These are phyloP conservation scores for Eucalyptus albens DNA, from an alignment of 345 rosid species.

Conservation along the genomic window DNA sequence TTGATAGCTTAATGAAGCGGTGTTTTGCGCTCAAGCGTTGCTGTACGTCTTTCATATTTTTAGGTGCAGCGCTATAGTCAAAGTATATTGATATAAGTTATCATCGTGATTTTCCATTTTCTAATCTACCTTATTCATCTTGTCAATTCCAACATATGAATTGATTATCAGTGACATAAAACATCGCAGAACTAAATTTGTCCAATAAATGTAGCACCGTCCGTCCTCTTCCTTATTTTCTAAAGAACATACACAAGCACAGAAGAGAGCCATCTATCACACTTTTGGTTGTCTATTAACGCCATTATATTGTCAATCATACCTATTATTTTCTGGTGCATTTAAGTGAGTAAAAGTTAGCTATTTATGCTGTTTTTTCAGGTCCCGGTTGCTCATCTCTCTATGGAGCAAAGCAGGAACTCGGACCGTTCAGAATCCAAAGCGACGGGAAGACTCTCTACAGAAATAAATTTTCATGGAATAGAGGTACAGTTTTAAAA, in stretches of 20 bases:
- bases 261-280: background rate
- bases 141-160: background rate
- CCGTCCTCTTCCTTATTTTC: background rate
- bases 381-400: constrained; percentile 41
- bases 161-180: background rate
- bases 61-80: background rate
- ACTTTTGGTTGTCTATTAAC: background rate
- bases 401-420: constrained; percentile 34
- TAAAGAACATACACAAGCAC: background rate
- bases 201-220: background rate
- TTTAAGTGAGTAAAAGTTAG: background rate
- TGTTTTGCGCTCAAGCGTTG: background rate
- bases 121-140: background rate
- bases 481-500: background rate
- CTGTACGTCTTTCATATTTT: background rate
- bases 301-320: background rate
- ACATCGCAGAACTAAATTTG: background rate
- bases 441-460: constrained; percentile 33
- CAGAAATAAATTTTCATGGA: constrained; percentile 16
- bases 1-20: background rate
- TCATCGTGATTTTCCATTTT: background rate
- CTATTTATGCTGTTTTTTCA: background rate
- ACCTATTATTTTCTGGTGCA: background rate
- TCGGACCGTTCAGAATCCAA: constrained; percentile 26
- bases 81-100: background rate